Conservation (phyloP, 345 rosid genomes). For the Citrus trifoliata region DNA sequence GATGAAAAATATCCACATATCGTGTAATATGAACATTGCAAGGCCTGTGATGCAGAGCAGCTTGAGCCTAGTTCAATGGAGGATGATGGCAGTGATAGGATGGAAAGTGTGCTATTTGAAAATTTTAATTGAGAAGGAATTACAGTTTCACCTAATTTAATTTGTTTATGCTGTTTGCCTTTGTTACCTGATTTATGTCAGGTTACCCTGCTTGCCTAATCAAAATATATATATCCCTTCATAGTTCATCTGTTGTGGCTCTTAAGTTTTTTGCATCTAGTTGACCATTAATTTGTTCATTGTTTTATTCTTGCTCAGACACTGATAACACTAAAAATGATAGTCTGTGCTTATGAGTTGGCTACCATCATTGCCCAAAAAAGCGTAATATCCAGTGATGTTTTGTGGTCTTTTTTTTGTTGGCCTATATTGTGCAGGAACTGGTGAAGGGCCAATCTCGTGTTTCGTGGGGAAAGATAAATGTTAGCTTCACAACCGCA, state of each 20-base stretch:
- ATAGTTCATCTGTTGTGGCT: neutral
- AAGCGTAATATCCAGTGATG: neutral
- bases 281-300: neutral
- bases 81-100: conserved; percentile 41
- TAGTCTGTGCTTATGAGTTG: neutral
- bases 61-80: conserved; percentile 37
- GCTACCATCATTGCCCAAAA: neutral
- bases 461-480: conserved; percentile 92
- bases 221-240: neutral
- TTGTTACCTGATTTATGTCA: neutral
- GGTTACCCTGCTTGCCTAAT: neutral
- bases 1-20: conserved; percentile 84
- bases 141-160: neutral
- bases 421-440: conserved; percentile 42
- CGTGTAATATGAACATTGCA: conserved; percentile 85
- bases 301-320: neutral
- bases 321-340: neutral
- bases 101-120: conserved; percentile 61
- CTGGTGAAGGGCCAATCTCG: conserved; percentile 71
- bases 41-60: conserved; percentile 49
- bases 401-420: neutral
- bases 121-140: conserved; percentile 4
- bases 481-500: conserved; percentile 86
- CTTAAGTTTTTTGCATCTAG: neutral
- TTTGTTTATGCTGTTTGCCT: neutral